phyloP scores from a whole-genome alignment of 768 basidiomycete genomes.

The Leucogyrophana mollusca region DNA sequence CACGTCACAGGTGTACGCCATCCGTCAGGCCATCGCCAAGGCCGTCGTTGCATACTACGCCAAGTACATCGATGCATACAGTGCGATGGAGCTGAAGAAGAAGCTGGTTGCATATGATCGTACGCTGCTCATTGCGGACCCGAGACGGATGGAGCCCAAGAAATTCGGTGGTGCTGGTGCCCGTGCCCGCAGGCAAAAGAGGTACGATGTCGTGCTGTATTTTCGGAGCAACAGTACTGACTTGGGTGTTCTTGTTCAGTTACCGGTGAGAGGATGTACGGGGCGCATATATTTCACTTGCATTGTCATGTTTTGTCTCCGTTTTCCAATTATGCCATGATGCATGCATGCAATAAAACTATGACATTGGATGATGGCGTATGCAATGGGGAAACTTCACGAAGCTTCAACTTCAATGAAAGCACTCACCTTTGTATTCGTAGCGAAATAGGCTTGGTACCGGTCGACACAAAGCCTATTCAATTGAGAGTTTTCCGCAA shows the following conservation, averaged over 20 bases:
- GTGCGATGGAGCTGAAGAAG: slow-evolving; percentile 98
- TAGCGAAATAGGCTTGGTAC: too few relatives aligned
- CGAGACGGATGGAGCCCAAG: slow-evolving; percentile 98
- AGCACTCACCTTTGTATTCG: too few relatives aligned
- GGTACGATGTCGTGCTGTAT: slow-evolving; percentile 43
- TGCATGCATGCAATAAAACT: slow-evolving; percentile 33
- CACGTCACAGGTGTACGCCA: slow-evolving; percentile 97
- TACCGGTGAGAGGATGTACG: slow-evolving; percentile 51
- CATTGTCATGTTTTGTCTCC: slow-evolving; percentile 44
- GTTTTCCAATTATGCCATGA: slow-evolving; percentile 36
- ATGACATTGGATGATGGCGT: slow-evolving; percentile 14
- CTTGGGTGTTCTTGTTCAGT: slow-evolving; percentile 40
- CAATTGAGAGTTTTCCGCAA: too few relatives aligned
- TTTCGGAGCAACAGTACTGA: slow-evolving; percentile 11
- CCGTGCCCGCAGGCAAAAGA: slow-evolving; percentile 97
- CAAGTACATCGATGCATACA: slow-evolving; percentile 97
- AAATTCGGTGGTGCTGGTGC: slow-evolving; percentile 99
- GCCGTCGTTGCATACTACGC: slow-evolving; percentile 97
- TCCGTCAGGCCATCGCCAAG: slow-evolving; percentile 98
- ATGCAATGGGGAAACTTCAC: too few relatives aligned
- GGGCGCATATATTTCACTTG: slow-evolving; percentile 37
- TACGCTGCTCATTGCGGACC: slow-evolving; percentile 87
- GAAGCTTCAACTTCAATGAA: too few relatives aligned
- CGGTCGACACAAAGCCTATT: too few relatives aligned
- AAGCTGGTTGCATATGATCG: slow-evolving; percentile 95